These are phyloP conservation scores for Erysimum pusillum DNA, from an alignment of 441 rosid species.

Conservation along the genomic window DNA sequence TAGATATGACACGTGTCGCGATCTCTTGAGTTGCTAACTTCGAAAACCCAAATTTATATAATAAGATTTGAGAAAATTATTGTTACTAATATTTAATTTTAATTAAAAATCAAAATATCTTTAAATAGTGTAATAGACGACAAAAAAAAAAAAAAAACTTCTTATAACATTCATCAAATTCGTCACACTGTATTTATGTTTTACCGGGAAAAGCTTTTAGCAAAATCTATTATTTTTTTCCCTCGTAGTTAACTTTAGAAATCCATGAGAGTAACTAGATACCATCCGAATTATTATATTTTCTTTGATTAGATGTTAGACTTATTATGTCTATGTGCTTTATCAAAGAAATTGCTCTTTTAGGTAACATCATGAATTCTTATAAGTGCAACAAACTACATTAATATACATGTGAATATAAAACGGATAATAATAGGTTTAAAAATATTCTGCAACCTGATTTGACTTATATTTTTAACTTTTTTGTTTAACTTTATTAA, in stretches of 20 bases:
- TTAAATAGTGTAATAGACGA: no score
- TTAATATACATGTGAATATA: neutral
- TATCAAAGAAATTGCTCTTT: neutral
- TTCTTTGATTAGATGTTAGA: neutral
- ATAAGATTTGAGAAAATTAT: no score
- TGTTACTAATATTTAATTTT: no score
- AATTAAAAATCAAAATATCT: no score
- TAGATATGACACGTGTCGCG: no score
- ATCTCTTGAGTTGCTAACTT: no score
- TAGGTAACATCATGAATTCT: conserved; percentile 3
- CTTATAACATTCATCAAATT: no score
- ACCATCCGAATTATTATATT: no score
- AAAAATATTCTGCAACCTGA: neutral
- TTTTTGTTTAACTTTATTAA: neutral
- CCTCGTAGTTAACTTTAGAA: neutral
- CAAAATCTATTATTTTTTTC: neutral
- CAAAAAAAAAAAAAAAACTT: no score
- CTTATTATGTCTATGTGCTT: conserved; percentile 3
- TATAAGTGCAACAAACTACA: neutral
- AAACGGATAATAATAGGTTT: neutral
- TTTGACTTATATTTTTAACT: conserved; percentile 1
- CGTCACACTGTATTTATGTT: no score
- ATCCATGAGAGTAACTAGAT: neutral
- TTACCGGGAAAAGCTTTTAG: no score
- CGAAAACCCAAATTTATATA: no score